Evolutionary conservation across 805 yeast genomes (phyloP), one percentile per base, ranked within the genome.

Genomic region (Metschnikowia peoriensis): DNA sequence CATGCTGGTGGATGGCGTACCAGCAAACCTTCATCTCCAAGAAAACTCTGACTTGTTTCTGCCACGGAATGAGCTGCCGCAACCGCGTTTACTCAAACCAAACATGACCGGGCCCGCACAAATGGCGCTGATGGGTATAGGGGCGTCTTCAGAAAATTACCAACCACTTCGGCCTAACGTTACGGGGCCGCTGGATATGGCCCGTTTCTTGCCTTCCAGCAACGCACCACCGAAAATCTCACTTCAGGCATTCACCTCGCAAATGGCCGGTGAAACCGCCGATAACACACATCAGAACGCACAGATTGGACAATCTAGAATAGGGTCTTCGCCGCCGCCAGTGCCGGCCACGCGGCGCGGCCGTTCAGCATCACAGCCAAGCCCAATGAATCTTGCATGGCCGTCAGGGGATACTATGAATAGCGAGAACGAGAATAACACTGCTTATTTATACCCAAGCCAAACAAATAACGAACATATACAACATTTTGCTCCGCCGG

Each of bases 1-100:
- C 50, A 91, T 86, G 4, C 80, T 88, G 43, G 78, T 84, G 15
- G 84, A 79, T 59, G 92, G 93, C n/a, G 79, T 80, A 0, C 88
- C 90, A 0, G 71, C 86, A 1, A 79, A 75, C 52, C 71, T 81
- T 41, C 84, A 76, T 57, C 64, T 75, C 35, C 67, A 70, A 38
- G 39, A 22, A 14, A 49, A 54, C 43, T 48, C 55, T 15, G 49
- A 42, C 38, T 49, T 49, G 34, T 34, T 44, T 38, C 61, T 55
- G 55, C 57, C 57, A 6, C 51, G 50, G 28, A 39, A 40, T 11
- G 48, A 44, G 37, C 59, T 47, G 55, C 58, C 56, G 16, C 59
- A 49, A 45, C 63, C 63, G 12, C 52, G 52, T 41, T 58, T 68
- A 12, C 64, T 75, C 40, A 60, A 63, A 53, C 79, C 79, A n/a